Evolutionary conservation across 768 basidiomycete species (phyloP), one percentile per base, ranked within the genome.

Genomic region (Cubamyces sp.): DNA sequence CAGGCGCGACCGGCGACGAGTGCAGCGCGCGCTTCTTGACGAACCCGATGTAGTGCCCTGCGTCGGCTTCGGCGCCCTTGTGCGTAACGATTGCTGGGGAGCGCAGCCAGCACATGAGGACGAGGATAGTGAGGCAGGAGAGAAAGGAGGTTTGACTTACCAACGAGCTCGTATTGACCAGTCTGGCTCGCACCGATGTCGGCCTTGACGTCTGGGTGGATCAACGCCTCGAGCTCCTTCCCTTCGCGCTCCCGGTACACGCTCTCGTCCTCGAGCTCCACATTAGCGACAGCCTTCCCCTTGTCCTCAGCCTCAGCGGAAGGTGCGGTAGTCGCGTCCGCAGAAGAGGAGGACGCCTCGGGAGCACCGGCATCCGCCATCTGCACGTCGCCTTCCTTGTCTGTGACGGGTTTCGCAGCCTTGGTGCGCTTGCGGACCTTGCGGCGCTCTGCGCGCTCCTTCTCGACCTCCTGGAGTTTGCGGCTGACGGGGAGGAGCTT

Each of bases 21-120:
- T 86, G 83, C 77, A 91, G 86, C 19, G 83, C 83, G 65, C 82
- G 84, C 78, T 90, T 92, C 77, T 91, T 91, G 28, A 90, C 91
- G 76, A 90, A 98, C 0, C 87, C 94, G 23, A 98, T 95, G 71
- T 98, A 98, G 75, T 98, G 96, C 2, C 96, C 96, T 0, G 92
- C 87, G 70, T 98, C 97, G 0, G 97, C 96, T 0, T 90, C 90
- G 0, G 95, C 86, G 12, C 97, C 97, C 74, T 99, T 99, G 82
- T 98, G 97, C 21, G 95, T 96, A 14, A 99, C 87, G 70, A 99
- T 91, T 8, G 90, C 94, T 94, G 70, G 40, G 15, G 59, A 18
- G 41, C 4, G 28, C 66, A n/a, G 23, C 15, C 28, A 11, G 34
- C 26, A 25, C 18, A 48, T 56, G 15, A n/a, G 21, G 28, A 3